These are phyloP conservation scores for Suhomyces choctaworum DNA, from an alignment of 1,139 yeast genomes.

Conservation along the genomic window DNA sequence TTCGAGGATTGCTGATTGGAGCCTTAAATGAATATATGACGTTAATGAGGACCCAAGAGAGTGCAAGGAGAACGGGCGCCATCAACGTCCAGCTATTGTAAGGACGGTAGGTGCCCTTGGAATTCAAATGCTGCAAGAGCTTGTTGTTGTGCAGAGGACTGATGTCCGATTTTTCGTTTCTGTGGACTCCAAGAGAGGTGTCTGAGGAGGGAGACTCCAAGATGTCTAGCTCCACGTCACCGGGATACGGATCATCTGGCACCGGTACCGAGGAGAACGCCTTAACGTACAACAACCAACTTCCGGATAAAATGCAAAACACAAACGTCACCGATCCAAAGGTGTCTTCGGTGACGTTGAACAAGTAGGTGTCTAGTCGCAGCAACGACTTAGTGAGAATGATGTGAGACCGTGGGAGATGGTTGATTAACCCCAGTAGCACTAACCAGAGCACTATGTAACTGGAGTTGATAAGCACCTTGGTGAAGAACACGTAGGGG, in stretches of 20 bases:
- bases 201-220: conserved; percentile 4
- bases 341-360: conserved; percentile 4
- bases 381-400: conserved; percentile 7
- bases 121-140: conserved; percentile 2
- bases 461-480: conserved; percentile 4
- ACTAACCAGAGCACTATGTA: conserved; percentile 8
- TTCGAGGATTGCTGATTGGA: conserved; percentile 12
- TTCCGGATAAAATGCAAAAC: conserved; percentile 8
- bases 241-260: not conserved
- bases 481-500: conserved; percentile 1
- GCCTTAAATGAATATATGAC: conserved; percentile 11
- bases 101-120: conserved; percentile 6
- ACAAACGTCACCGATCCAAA: conserved; percentile 9
- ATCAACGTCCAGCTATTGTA: conserved; percentile 14
- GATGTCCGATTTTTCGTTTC: not conserved
- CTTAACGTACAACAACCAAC: conserved; percentile 10
- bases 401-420: conserved; percentile 5
- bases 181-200: conserved; percentile 1
- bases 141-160: conserved; percentile 1
- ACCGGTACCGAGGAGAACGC: conserved; percentile 1
- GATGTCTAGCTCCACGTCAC: conserved; percentile 3
- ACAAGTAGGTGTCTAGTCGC: conserved; percentile 9
- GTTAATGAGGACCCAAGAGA: conserved; percentile 16
- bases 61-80: conserved; percentile 16
- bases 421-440: conserved; percentile 6